A percentile compares a stretch with the other conserved stretches of the same genome.
Evolutionary conservation across 2,329 filamentous ascomycete species (phyloP).

Genomic region (Exophiala bonariae): DNA sequence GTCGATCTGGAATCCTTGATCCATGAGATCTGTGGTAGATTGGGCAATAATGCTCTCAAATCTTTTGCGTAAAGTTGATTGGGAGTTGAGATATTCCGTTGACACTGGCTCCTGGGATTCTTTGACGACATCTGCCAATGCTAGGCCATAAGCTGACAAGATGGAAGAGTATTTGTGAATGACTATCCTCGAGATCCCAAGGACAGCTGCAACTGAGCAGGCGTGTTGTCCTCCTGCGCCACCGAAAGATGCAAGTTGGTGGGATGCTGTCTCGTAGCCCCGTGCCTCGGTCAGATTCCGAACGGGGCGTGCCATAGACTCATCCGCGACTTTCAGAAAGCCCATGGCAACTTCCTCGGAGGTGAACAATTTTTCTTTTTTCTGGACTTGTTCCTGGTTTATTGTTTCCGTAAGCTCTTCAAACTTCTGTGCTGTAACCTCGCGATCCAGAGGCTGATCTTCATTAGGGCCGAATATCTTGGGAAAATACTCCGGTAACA

Average conservation of each 20-base stretch:
- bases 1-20: constrained; percentile 44
- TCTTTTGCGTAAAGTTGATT: constrained; percentile 60
- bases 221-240: constrained; percentile 43
- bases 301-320: constrained; percentile 40
- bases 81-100: constrained; percentile 26
- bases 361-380: constrained; percentile 30
- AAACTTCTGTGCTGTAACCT: constrained; percentile 43
- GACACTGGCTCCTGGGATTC: constrained; percentile 18
- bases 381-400: constrained; percentile 40
- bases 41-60: constrained; percentile 75
- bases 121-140: constrained; percentile 37
- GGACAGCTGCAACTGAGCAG: constrained; percentile 40
- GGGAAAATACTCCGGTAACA: constrained; percentile 74
- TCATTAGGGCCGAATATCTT: constrained; percentile 89
- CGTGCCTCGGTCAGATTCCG: constrained; percentile 31
- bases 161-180: constrained; percentile 46
- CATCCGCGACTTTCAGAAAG: constrained; percentile 44
- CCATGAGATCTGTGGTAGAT: constrained; percentile 39
- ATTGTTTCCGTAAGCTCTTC: constrained; percentile 43
- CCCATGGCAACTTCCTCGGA: constrained; percentile 40
- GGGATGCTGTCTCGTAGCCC: constrained; percentile 30
- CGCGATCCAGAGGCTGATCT: constrained; percentile 60
- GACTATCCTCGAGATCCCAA: constrained; percentile 43
- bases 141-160: constrained; percentile 47
- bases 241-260: constrained; percentile 34